Evolutionary conservation across 2,329 filamentous ascomycete species (phyloP), one percentile per base, ranked within the genome.

Genomic region (Aspergillus jensenii): DNA sequence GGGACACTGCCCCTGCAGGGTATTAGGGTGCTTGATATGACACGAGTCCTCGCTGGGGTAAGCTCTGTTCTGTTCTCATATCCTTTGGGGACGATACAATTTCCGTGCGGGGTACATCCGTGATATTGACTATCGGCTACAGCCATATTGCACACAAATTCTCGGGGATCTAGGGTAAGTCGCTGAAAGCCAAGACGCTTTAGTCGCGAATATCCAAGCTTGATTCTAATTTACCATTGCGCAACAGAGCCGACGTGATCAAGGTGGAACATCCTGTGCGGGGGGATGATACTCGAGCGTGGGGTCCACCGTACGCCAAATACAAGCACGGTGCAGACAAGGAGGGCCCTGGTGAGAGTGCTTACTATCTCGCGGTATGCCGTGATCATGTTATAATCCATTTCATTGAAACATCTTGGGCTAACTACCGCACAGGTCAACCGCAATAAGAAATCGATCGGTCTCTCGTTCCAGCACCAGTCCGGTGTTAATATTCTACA

Each of bases 91-190:
- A 17, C 11, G 15, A 4, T 27, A 9, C 40, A 31, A 49, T 27
- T 46, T 12, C 21, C 27, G 46, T 55, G 51, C 45, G 56, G 56
- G 56, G 56, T 58, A 40, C 19, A 53, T 11, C 9, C 27, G 9
- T 11, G 27, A 31, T 48, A 17, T 51, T 52, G 59, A 50, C 59
- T 61, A 52, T 48, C 46, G 35, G 59, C 31, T 56, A 14, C 68
- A 98, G 91, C 95, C 95, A 64, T 98, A 98, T 71, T 97, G 92
- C 69, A 98, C 95, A 39, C 95, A 99, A 74, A 97, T 99, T 54
- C 79, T 99, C 9, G 95, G 93, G 56, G 95, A 99, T 76, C 83
- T 99, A 67, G 95, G 95, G 93, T 96, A 86, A 74, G 23, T 15
- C 27, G 15, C 35, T n/a, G 12, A 48, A 25, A 7, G n/a, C 23